Base-by-base conservation (phyloP, 768 basidiomycete genomes). In the Trametes coccinea region DNA sequence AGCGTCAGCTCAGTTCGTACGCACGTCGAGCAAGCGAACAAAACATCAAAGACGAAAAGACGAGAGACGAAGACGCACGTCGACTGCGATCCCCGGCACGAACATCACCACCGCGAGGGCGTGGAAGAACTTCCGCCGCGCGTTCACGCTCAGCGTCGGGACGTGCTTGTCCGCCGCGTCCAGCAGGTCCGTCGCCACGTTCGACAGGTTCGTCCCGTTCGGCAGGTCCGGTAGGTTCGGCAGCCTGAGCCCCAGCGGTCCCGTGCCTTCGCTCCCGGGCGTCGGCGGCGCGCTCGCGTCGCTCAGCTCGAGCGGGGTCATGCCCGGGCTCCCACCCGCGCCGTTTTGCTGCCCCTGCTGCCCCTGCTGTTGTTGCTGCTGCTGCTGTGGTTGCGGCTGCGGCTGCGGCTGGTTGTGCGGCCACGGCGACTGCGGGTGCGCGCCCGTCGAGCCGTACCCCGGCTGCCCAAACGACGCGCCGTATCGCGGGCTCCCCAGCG, bases 61-160 rank as follows among this genome's bases (percentile, higher is more conserved):
- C 9, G 10, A 14, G 16, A 39, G 34, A 16, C 31, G 2, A 22
- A 2, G 7, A 68, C 57, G 78, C 69, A 95, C 95, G 74, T 98
- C 97, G 71, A 93, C 74, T 0, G 88, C 92, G 60, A 98, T 86
- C 0, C 97, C 97, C 6, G 97, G 97, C 34, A 96, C 77, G 71
- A 99, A 98, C 95, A 98, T 97, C 31, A 92, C 80, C 48, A 98
- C 95, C 2, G 96, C 93, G 56, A 98, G 79, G 27, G 87, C 94
- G 76, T 99, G 97, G 77, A 99, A 99, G 75, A 91, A 98, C 75
- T 99, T 99, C 53, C 97, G 82, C 62, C 97, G 82, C 29, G 91
- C 92, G 73, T 99, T 98, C 65, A 98, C 77, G 49, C 89, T 86
- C 57, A 98, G 77, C 55, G 92, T 93, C 22, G 95, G 94, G 61